Evolutionary conservation across 2,329 filamentous ascomycete species (phyloP).

Genomic region (Aspergillus pseudoviridinutans): DNA sequence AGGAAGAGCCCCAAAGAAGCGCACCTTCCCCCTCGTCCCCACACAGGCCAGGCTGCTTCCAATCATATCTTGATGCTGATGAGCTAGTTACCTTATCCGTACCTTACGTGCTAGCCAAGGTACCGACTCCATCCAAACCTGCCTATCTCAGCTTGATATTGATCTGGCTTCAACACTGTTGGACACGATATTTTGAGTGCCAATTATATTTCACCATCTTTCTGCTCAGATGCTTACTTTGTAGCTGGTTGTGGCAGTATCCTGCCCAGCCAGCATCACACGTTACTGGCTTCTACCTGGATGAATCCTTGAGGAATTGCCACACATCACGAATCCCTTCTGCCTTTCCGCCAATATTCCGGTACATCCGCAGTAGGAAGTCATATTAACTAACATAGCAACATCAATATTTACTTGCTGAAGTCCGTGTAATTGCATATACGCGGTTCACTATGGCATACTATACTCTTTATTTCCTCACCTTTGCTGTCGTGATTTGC

Average conservation of each 20-base stretch:
- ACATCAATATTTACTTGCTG: background rate
- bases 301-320: background rate
- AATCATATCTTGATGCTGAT: background rate
- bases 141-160: background rate
- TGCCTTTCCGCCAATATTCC: background rate
- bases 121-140: background rate
- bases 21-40: background rate
- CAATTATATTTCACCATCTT: background rate
- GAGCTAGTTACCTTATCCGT: background rate
- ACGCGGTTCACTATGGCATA: slow-evolving; percentile 58
- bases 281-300: background rate
- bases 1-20: background rate
- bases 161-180: background rate
- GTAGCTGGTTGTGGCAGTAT: slow-evolving; percentile 7
- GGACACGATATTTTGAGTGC: background rate
- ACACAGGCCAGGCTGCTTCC: background rate
- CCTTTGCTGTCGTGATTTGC: slow-evolving; percentile 65
- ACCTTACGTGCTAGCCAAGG: background rate
- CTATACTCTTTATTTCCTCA: slow-evolving; percentile 71
- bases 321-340: background rate
- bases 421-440: background rate
- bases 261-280: slow-evolving; percentile 4
- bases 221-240: slow-evolving; percentile 5
- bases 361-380: background rate
- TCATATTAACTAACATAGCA: background rate